phyloP scores from a whole-genome alignment of 192 early-diverging fungal genomes.

The Entophlyctis luteolus region DNA sequence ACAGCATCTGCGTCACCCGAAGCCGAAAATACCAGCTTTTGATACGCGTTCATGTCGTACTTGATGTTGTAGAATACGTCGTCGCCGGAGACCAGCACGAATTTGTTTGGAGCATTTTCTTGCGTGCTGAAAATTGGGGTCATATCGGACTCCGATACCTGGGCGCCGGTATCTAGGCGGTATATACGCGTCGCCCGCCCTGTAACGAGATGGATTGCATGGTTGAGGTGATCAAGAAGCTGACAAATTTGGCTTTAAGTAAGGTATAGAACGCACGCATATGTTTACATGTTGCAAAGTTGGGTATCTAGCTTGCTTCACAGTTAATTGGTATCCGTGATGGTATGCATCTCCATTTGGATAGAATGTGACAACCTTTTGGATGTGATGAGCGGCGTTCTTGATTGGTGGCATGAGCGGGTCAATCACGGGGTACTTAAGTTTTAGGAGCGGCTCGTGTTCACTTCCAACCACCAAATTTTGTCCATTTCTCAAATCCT shows the following conservation, averaged over 20 bases:
- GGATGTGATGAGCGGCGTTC: conserved; percentile 2
- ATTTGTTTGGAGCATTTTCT: conserved; percentile 6
- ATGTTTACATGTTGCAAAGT: conserved; percentile 39
- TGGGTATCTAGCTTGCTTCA: conserved; percentile 36
- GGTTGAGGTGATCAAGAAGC: conserved; percentile 48
- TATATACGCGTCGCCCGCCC: conserved; percentile 39
- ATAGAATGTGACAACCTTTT: conserved; percentile 39
- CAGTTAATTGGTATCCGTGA: conserved; percentile 39
- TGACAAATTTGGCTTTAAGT: conserved; percentile 6
- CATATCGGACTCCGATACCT: neutral
- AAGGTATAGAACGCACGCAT: neutral
- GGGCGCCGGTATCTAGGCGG: conserved; percentile 17
- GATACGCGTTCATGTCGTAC: conserved; percentile 44
- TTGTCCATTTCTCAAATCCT: conserved; percentile 41
- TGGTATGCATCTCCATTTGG: conserved; percentile 54
- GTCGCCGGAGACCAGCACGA: conserved; percentile 45
- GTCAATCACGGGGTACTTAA: conserved; percentile 33
- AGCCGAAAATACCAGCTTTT: conserved; percentile 1
- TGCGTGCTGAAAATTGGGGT: conserved; percentile 6
- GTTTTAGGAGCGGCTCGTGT: conserved; percentile 31
- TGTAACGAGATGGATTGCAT: conserved; percentile 33
- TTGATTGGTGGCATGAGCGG: neutral
- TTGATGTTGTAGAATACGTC: conserved; percentile 39
- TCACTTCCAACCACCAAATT: conserved; percentile 40
- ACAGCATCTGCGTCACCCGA: neutral